phyloP scores from a whole-genome alignment of 2,329 filamentous ascomycete genomes.

The Pseudogymnoascus sp. region DNA sequence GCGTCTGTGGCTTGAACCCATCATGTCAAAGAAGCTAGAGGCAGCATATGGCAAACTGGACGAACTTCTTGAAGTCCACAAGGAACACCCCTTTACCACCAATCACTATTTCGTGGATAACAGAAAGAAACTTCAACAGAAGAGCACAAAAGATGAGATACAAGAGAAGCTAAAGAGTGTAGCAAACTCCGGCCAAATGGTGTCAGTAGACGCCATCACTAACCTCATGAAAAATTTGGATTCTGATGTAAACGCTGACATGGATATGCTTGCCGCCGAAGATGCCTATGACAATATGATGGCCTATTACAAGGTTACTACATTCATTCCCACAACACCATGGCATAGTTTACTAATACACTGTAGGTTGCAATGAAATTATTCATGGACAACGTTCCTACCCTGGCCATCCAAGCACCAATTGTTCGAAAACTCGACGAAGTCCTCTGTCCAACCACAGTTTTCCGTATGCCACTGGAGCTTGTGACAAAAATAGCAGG shows the following conservation, averaged over 20 bases:
- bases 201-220: constrained; percentile 11
- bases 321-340: neutral
- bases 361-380: constrained; percentile 18
- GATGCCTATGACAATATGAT: constrained; percentile 18
- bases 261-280: constrained; percentile 15
- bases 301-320: constrained; percentile 19
- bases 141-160: constrained; percentile 2
- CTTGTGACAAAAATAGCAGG: constrained; percentile 16
- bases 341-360: neutral
- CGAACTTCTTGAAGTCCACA: constrained; percentile 17
- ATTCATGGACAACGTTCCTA: constrained; percentile 20
- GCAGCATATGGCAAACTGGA: constrained; percentile 15
- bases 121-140: constrained; percentile 13
- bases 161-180: neutral
- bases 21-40: constrained; percentile 14
- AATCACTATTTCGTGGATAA: constrained; percentile 15
- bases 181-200: neutral
- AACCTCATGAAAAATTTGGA: constrained; percentile 1
- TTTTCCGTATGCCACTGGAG: constrained; percentile 15
- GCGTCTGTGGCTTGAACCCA: constrained; percentile 11
- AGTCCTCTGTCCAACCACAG: constrained; percentile 17
- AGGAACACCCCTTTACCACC: constrained; percentile 15
- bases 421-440: constrained; percentile 17
- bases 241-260: constrained; percentile 10
- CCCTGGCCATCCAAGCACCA: constrained; percentile 16